Conservation (phyloP, 805 yeast genomes). For the Starmerella cellae region DNA sequence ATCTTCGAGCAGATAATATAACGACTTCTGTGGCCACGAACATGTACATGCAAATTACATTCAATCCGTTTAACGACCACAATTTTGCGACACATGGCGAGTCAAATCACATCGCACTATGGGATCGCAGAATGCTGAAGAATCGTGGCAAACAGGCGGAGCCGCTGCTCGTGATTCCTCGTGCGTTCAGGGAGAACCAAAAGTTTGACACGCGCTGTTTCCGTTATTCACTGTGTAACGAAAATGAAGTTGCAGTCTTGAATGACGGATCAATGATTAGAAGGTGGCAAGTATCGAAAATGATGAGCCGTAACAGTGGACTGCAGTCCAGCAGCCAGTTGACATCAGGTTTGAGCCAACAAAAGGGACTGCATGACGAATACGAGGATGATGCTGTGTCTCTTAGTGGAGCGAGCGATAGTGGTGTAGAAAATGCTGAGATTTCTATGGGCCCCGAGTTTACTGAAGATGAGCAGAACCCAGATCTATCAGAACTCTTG, state of each 20-base stretch:
- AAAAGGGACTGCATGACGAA: too few relatives aligned
- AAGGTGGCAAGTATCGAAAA: slow-evolving; percentile 50
- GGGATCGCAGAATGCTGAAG: slow-evolving; percentile 28
- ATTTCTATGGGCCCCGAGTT: not conserved
- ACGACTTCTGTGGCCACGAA: slow-evolving; percentile 47
- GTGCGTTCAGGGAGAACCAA: slow-evolving; percentile 18
- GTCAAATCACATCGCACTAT: slow-evolving; percentile 70
- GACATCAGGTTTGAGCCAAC: slow-evolving; percentile 7
- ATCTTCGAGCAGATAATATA: slow-evolving; percentile 36
- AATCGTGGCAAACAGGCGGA: slow-evolving; percentile 10
- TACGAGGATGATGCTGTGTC: not conserved
- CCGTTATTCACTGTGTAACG: slow-evolving; percentile 39
- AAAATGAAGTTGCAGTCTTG: slow-evolving; percentile 64
- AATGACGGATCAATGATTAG: slow-evolving; percentile 67
- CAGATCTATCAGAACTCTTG: not conserved
- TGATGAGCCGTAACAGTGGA: slow-evolving; percentile 4
- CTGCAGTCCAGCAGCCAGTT: slow-evolving; percentile 11
- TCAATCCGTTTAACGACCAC: slow-evolving; percentile 55
- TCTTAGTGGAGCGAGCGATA: slow-evolving; percentile 1
- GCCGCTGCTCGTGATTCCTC: slow-evolving; percentile 20
- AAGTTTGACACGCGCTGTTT: slow-evolving; percentile 18
- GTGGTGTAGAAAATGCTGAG: not conserved
- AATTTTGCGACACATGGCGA: slow-evolving; percentile 66
- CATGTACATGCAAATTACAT: slow-evolving; percentile 50
- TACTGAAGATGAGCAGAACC: not conserved